A percentile compares a stretch with the other conserved stretches of the same genome.
These are phyloP conservation scores for Bothriochloa decipiens DNA, from an alignment of 176 grass and related monocot species.

Conservation along the genomic window DNA sequence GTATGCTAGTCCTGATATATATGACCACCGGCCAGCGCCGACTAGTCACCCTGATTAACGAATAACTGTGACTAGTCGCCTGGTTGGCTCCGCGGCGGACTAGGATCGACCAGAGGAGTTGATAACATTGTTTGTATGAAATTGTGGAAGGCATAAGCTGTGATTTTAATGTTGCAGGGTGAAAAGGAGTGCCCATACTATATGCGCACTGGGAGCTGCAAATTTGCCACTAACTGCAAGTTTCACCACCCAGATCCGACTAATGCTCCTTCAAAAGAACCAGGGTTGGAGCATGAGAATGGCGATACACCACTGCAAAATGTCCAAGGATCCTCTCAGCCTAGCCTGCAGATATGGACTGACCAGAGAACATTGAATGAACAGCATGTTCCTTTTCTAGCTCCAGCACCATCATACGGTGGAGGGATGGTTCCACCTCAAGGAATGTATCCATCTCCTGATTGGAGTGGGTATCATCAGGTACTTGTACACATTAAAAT, in stretches of 20 bases:
- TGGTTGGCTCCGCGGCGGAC: neutral
- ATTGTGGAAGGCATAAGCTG: constrained; percentile 28
- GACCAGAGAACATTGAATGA: constrained; percentile 62
- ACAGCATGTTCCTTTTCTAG: constrained; percentile 56
- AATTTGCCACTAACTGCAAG: constrained; percentile 80
- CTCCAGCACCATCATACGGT: constrained; percentile 64
- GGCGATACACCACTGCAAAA: constrained; percentile 56
- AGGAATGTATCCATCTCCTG: constrained; percentile 64
- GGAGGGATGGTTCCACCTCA: constrained; percentile 70
- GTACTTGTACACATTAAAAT: constrained; percentile 46
- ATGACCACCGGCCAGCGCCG: neutral
- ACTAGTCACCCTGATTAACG: neutral
- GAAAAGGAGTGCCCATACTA: constrained; percentile 88
- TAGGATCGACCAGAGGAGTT: neutral
- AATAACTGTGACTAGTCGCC: neutral
- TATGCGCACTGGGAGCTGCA: constrained; percentile 95
- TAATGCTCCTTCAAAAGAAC: constrained; percentile 49
- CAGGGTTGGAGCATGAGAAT: constrained; percentile 50
- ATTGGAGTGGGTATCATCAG: constrained; percentile 82
- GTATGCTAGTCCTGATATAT: neutral
- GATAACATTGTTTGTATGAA: neutral
- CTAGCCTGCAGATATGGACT: constrained; percentile 48
- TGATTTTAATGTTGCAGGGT: constrained; percentile 57
- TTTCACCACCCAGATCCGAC: constrained; percentile 95
- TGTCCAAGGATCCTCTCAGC: constrained; percentile 48